phyloP scores from a whole-genome alignment of 495 filamentous ascomycete genomes.

The Penicillium malachiteum region DNA sequence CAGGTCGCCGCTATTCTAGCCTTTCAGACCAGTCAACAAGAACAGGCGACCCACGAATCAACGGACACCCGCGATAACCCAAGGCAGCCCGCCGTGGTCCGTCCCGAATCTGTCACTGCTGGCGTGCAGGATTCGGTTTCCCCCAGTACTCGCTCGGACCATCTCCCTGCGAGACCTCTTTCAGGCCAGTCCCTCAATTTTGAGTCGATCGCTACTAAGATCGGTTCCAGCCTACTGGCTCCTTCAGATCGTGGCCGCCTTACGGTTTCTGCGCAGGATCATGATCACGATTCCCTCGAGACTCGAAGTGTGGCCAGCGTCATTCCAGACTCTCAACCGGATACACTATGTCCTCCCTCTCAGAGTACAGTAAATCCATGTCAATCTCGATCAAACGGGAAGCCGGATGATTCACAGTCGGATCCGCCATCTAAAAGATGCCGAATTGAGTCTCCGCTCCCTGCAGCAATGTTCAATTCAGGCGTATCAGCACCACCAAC shows the following conservation, averaged over 20 bases:
- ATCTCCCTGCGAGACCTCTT: neutral
- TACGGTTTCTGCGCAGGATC: neutral
- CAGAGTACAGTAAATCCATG: neutral
- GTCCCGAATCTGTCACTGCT: neutral
- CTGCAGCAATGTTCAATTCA: too few relatives aligned
- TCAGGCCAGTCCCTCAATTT: neutral
- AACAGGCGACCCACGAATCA: constrained; percentile 31
- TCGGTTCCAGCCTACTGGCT: constrained; percentile 8
- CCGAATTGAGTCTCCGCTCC: neutral
- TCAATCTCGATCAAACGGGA: neutral
- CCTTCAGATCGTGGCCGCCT: constrained; percentile 3
- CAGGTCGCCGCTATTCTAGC: constrained; percentile 60
- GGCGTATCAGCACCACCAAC: neutral
- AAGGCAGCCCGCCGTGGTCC: constrained; percentile 1
- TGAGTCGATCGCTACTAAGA: constrained; percentile 6
- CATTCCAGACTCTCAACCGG: constrained; percentile 46
- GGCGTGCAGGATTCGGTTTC: neutral
- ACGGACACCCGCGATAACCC: constrained; percentile 5
- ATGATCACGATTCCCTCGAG: constrained; percentile 32
- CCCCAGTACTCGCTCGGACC: neutral
- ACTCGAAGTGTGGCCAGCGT: constrained; percentile 39
- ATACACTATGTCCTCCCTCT: neutral
- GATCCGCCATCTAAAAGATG: constrained; percentile 1
- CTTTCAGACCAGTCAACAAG: constrained; percentile 31
- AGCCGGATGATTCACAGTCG: neutral